Base-by-base conservation (phyloP, 805 yeast genomes). In the Ogataea ramenticola region DNA sequence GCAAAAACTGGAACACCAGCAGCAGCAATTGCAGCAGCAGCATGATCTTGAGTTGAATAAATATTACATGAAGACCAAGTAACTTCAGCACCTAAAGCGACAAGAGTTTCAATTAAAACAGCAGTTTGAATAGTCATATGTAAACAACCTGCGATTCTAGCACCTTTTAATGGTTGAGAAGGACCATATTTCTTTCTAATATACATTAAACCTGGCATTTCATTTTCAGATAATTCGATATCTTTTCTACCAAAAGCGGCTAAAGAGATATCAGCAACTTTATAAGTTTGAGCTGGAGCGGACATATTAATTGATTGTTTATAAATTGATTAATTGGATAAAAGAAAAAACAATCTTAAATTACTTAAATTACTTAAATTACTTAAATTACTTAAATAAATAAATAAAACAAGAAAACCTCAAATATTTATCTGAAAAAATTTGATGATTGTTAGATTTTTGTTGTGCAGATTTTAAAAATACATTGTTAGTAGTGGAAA, bases 181-280 rank as follows among this genome's bases (percentile, higher is more conserved):
- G 75, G 73, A 59, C 95, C 97, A 76, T 90, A 93, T 71, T 83
- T 81, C 69, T 76, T 78, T 76, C 99, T 86, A 75, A 90, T 91
- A 74, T 90, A 86, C 95, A 93, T 91, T 67, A 91, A 80, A 80
- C 99, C 97, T 59, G 97, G 97, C 97, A 90, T 88, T 75, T 91
- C 98, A 70, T 91, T 91, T 79, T 91, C 99, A 57, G 98, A 93
- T 67, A 91, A 80, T 75, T 91, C 97, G 63, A 91, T 93, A 74
- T 91, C 99, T 74, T 91, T 93, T 80, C 99, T 89, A 75, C 99
- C 99, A 72, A 93, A 91, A 66, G 99, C 99, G 66, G 99, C 98
- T 56, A 91, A 81, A 60, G 96, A 86, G 72, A 93, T 86, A 72
- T 91, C 99, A 61, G 97, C 95, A 68, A 91, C 96, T 74, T 93